Base-by-base conservation (phyloP, 2,329 filamentous ascomycete species). In the Microdochium trichocladiopsis region DNA sequence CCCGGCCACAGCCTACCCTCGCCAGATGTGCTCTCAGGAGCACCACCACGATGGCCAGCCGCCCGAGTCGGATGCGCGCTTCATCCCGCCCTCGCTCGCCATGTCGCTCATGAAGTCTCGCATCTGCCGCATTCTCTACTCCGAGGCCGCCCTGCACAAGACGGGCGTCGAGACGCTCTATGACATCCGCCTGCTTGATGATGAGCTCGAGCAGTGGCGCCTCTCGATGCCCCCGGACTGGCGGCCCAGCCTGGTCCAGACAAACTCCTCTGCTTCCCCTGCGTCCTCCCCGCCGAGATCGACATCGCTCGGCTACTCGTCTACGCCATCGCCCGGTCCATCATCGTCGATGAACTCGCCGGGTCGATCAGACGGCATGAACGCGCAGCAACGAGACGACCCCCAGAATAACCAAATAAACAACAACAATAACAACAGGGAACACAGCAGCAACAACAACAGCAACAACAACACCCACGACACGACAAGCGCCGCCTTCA, bases 71-170 rank as follows among this genome's bases (percentile, higher is more conserved):
- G 41, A 45, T 12, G 41, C 41, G 41, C 12, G 41, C 12, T 45
- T 45, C 41, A 23, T 45, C 14, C 41, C 41, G 41, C 41, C 41
- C 41, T 21, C 41, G 21, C 41, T 45, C 4, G 21, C 12, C n/a
- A 45, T 45, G 41, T 45, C 41, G 41, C 41, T 45, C 18, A 45
- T 45, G 41, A 45, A 45, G 41, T 45, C 41, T 22, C 41, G 41
- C n/a, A 45, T 45, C 18, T 22, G n/a, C 41, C 41, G 41, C 16
- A 18, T 45, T 18, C 41, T 45, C 5, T 21, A 45, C 41, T 45
- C 41, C 12, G 41, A 45, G 41, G 12, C 18, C 6, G 41, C 41
- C 3, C 18, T 45, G 41, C n/a, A 45, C 41, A 45, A 45, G 41
- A 4, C 41, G n/a, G 18, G 41, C 21, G 12, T 45, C 12, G 41